These are phyloP conservation scores for Spizellomyces sp. DNA, from an alignment of 192 early-diverging fungal species.

Conservation along the genomic window DNA sequence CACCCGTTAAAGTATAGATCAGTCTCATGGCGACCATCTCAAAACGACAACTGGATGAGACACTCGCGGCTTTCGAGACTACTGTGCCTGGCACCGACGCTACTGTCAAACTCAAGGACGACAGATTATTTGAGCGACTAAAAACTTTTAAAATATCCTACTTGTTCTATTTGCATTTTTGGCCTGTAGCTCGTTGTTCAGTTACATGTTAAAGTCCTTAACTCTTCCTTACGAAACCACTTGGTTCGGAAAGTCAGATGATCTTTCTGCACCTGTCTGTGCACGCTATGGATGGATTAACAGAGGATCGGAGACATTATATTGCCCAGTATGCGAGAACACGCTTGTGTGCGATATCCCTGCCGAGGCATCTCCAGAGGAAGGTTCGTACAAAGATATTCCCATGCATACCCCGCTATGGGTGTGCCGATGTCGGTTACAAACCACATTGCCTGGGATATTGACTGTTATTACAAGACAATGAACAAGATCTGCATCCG, in stretches of 20 bases:
- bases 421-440: too few species aligned
- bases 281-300: conserved; percentile 18
- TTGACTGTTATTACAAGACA: neutral
- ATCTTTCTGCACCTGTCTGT: conserved; percentile 12
- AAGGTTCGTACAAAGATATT: neutral
- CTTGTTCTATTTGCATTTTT: conserved; percentile 1
- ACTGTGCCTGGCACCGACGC: neutral
- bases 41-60: conserved; percentile 19
- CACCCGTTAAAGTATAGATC: too few species aligned
- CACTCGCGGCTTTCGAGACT: neutral
- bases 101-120: conserved; percentile 9
- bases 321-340: neutral
- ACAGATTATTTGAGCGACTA: conserved; percentile 1
- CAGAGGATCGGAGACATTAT: neutral
- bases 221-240: conserved; percentile 11
- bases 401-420: too few species aligned
- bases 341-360: neutral
- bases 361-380: neutral
- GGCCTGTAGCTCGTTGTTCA: neutral
- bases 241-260: conserved; percentile 7
- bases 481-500: neutral
- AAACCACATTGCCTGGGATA: too few species aligned
- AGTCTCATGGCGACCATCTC: conserved; percentile 1
- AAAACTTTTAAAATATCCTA: conserved; percentile 20
- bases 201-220: neutral